Conservation (phyloP, 768 basidiomycete genomes). For the Lentinula lateritia region DNA sequence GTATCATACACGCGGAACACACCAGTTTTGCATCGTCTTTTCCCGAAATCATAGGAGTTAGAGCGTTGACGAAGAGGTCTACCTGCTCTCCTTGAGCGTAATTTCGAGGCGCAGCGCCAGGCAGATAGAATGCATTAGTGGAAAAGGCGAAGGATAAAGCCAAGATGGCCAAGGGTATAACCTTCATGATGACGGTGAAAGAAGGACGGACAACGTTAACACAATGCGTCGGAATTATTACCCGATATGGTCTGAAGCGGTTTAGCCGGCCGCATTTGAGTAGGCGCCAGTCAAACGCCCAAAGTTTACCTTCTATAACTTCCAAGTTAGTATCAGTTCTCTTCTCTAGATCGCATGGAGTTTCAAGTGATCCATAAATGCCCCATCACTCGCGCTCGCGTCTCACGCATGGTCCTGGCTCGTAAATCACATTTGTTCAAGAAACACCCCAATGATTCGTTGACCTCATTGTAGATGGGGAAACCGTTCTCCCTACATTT, state of each 20-base stretch:
- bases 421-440: conserved; percentile 41
- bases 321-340: neutral
- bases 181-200: conserved; percentile 17
- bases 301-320: neutral
- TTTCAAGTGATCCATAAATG: conserved; percentile 83
- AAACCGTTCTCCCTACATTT: conserved; percentile 82
- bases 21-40: conserved; percentile 72
- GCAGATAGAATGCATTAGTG: conserved; percentile 79
- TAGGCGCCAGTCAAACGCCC: neutral
- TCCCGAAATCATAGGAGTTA: conserved; percentile 78
- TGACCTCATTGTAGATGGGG: conserved; percentile 48
- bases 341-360: conserved; percentile 42
- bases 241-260: neutral
- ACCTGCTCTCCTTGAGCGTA: conserved; percentile 72
- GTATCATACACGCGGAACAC: conserved; percentile 18
- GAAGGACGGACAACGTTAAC: conserved; percentile 5
- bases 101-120: conserved; percentile 84
- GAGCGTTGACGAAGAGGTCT: conserved; percentile 77
- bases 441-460: conserved; percentile 4
- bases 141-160: conserved; percentile 16
- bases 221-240: neutral
- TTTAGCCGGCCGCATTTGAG: neutral
- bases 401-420: conserved; percentile 78
- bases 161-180: conserved; percentile 13
- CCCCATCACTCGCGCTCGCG: conserved; percentile 74